These are phyloP conservation scores for Quercus berberidifolia DNA, from an alignment of 306 rosid genomes.

Conservation along the genomic window DNA sequence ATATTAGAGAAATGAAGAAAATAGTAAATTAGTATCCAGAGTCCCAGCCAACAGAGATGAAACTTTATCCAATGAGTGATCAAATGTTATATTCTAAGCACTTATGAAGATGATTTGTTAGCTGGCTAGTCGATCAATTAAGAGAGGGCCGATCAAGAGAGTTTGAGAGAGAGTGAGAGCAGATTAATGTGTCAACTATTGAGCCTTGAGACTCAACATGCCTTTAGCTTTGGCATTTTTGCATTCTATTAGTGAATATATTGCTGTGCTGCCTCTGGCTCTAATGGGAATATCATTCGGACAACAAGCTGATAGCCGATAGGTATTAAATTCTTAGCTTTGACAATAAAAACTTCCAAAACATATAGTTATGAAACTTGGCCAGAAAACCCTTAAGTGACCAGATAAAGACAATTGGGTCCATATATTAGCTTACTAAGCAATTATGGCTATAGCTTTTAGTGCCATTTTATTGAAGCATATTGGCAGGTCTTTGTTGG, in stretches of 20 bases:
- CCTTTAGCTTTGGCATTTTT: background rate
- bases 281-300: conserved; percentile 42
- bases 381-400: conserved; percentile 48
- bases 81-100: too few relatives aligned
- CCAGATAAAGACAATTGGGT: conserved; percentile 47
- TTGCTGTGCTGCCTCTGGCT: conserved; percentile 40
- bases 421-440: conserved; percentile 4
- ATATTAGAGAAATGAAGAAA: too few relatives aligned
- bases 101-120: too few relatives aligned
- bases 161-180: too few relatives aligned
- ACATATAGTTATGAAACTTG: conserved; percentile 38
- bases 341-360: conserved; percentile 23
- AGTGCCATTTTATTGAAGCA: conserved; percentile 22
- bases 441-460: background rate
- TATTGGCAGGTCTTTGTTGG: conserved; percentile 46
- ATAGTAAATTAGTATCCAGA: too few relatives aligned
- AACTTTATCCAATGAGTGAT: too few relatives aligned
- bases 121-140: too few relatives aligned
- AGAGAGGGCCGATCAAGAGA: too few relatives aligned
- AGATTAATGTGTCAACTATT: too few relatives aligned
- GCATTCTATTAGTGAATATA: conserved; percentile 35
- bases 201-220: too few relatives aligned
- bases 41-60: too few relatives aligned
- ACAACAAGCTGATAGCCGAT: conserved; percentile 32
- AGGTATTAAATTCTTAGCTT: conserved; percentile 48